Conservation (phyloP, 2,329 filamentous ascomycete genomes). For the Mariannaea elegans region DNA sequence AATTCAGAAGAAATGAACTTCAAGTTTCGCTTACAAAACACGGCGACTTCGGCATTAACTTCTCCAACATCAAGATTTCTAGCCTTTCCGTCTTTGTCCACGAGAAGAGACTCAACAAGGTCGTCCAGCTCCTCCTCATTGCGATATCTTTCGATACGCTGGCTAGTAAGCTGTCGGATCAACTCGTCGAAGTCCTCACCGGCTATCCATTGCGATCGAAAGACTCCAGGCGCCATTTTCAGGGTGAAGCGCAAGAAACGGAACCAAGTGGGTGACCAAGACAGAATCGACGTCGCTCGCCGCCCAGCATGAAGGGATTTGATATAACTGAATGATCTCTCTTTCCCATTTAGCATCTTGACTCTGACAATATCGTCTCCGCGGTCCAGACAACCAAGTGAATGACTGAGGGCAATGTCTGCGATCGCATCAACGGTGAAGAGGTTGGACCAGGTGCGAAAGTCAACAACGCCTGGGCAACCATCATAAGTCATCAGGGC, state of each 20-base stretch:
- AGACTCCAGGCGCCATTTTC: conserved; percentile 55
- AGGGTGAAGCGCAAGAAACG: conserved; percentile 54
- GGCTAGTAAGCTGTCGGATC: conserved; percentile 49
- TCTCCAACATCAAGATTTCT: conserved; percentile 63
- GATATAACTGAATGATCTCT: conserved; percentile 52
- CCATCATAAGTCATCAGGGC: too few relatives aligned
- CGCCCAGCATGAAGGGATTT: conserved; percentile 60
- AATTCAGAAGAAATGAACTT: too few relatives aligned
- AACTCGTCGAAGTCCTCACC: conserved; percentile 51
- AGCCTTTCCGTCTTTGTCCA: conserved; percentile 50
- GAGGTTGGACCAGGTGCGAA: conserved; percentile 61
- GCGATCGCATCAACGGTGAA: conserved; percentile 66
- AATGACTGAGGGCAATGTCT: conserved; percentile 62
- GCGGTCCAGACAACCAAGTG: conserved; percentile 60
- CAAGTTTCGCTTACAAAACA: neutral
- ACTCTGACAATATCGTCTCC: conserved; percentile 53
- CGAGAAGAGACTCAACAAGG: conserved; percentile 65
- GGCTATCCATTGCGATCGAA: conserved; percentile 23
- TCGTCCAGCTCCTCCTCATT: conserved; percentile 64
- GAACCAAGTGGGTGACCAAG: conserved; percentile 63
- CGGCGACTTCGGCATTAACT: conserved; percentile 62
- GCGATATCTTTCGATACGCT: conserved; percentile 25
- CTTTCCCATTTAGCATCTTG: conserved; percentile 2
- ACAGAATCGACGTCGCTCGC: conserved; percentile 56
- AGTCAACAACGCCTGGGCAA: conserved; percentile 44